Percentiles rank a stretch among this genome's conserved stretches.
Conservation (phyloP, 352 stramenopile genomes). For the Pythium apleroticum region DNA sequence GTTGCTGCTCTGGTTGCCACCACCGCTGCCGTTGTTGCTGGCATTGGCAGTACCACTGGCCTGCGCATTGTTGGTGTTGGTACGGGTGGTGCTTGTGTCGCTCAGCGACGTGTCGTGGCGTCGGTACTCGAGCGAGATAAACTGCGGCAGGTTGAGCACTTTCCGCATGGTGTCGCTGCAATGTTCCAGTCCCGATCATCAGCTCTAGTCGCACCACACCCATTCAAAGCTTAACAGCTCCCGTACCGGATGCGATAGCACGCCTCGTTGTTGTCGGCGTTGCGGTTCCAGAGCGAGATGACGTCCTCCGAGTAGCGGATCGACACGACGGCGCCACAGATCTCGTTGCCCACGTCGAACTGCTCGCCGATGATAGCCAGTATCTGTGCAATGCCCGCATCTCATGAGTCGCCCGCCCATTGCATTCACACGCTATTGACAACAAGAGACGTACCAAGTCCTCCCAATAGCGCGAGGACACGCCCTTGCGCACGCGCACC, state of each 20-base stretch:
- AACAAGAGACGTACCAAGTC: conserved; percentile 59
- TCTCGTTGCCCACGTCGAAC: conserved; percentile 94
- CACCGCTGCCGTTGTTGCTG: conserved; percentile 24
- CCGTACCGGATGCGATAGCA: conserved; percentile 67
- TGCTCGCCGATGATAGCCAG: conserved; percentile 93
- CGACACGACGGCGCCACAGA: conserved; percentile 90
- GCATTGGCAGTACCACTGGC: conserved; percentile 23
- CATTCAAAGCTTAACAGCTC: neutral
- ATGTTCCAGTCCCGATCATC: too few species aligned
- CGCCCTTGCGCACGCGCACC: conserved; percentile 91
- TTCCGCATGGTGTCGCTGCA: conserved; percentile 79
- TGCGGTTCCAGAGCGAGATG: conserved; percentile 94
- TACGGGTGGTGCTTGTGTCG: conserved; percentile 80
- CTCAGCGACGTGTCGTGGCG: conserved; percentile 86
- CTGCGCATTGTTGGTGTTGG: conserved; percentile 42
- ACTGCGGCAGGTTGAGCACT: conserved; percentile 89
- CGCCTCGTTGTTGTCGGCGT: conserved; percentile 90
- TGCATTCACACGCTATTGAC: neutral
- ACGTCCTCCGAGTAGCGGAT: conserved; percentile 93
- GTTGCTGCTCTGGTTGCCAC: neutral
- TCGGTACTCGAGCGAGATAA: conserved; percentile 92
- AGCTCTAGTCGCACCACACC: conserved; percentile 34
- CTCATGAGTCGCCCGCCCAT: neutral
- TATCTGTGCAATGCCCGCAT: conserved; percentile 42
- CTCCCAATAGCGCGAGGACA: conserved; percentile 91